These are phyloP conservation scores for Trametes versicolor DNA, from an alignment of 1,284 basidiomycete species.

Conservation along the genomic window DNA sequence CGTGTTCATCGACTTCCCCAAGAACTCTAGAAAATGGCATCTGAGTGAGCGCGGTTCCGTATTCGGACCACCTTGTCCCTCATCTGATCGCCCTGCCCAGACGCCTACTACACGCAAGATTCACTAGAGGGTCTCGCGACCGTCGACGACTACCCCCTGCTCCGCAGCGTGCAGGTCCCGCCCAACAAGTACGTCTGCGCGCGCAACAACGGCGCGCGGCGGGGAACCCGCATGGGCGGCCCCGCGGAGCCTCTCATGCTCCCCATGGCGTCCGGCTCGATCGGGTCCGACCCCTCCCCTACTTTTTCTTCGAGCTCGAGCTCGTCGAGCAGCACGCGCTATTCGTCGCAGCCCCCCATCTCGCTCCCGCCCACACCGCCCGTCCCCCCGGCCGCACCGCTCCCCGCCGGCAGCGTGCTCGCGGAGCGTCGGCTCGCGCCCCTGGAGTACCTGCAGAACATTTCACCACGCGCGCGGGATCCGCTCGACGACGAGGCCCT, in stretches of 20 bases:
- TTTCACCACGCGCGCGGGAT: conserved; percentile 42
- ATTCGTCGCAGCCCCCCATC: conserved; percentile 11
- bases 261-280: background rate
- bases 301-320: conserved; percentile 24
- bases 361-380: conserved; percentile 13
- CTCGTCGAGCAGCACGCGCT: conserved; percentile 11
- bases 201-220: conserved; percentile 54
- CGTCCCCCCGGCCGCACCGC: conserved; percentile 23
- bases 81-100: conserved; percentile 35
- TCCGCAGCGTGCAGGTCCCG: conserved; percentile 64
- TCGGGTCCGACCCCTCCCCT: conserved; percentile 9
- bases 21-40: conserved; percentile 52
- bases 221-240: conserved; percentile 15
- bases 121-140: conserved; percentile 63
- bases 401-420: conserved; percentile 22
- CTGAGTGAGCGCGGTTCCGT: conserved; percentile 46
- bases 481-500: conserved; percentile 44
- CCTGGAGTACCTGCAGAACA: conserved; percentile 45
- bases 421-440: conserved; percentile 40
- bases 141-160: conserved; percentile 64
- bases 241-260: conserved; percentile 13
- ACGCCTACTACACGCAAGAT: conserved; percentile 53
- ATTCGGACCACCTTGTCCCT: background rate
- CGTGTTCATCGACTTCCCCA: conserved; percentile 49
- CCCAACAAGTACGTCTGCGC: conserved; percentile 70